Evolutionary conservation across 2,329 filamentous ascomycete genomes (phyloP).

Genomic region (Colletotrichum aenigma): DNA sequence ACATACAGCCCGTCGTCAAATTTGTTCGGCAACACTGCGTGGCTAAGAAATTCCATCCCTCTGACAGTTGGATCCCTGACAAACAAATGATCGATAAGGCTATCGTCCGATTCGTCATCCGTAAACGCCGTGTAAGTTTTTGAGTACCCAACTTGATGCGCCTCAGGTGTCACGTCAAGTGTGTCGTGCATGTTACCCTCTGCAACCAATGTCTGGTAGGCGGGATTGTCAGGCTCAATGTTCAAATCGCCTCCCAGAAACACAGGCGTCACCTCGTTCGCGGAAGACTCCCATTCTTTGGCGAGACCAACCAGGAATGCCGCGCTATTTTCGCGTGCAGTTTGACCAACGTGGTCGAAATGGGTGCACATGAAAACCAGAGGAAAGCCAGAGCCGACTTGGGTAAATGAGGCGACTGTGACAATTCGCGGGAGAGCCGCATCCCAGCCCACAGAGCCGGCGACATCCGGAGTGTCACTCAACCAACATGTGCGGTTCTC

Average conservation of each 20-base stretch:
- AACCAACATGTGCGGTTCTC: conserved; percentile 65
- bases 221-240: conserved; percentile 27
- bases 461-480: conserved; percentile 57
- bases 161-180: conserved; percentile 25
- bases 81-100: conserved; percentile 34
- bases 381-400: conserved; percentile 37
- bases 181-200: conserved; percentile 26
- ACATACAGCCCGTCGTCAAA: conserved; percentile 32
- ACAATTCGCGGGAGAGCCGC: conserved; percentile 47
- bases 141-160: conserved; percentile 26
- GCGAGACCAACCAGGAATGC: conserved; percentile 39
- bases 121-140: conserved; percentile 34
- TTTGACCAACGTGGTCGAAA: conserved; percentile 51
- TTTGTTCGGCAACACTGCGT: conserved; percentile 27
- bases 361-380: conserved; percentile 57
- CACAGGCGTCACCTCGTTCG: conserved; percentile 23
- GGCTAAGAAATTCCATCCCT: conserved; percentile 26
- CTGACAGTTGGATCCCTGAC: conserved; percentile 24
- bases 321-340: conserved; percentile 43
- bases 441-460: conserved; percentile 65
- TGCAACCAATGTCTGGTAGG: conserved; percentile 28
- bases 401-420: conserved; percentile 50
- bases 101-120: conserved; percentile 19
- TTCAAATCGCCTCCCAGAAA: conserved; percentile 38
- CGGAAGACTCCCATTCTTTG: conserved; percentile 24